Evolutionary conservation across 192 early-diverging fungal species (phyloP), one percentile per base, ranked within the genome.

Genomic region (Rhizophagus prolifer): DNA sequence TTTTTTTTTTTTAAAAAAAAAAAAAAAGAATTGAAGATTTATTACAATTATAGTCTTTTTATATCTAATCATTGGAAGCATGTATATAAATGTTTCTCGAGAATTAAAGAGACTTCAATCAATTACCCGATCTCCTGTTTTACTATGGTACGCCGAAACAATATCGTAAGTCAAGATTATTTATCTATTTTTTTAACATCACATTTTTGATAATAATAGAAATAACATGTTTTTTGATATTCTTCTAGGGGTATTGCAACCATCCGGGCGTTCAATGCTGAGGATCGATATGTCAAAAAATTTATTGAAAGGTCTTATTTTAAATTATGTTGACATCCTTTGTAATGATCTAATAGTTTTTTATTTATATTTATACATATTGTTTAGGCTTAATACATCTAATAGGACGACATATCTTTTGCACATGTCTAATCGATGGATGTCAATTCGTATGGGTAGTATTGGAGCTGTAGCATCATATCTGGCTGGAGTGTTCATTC

Each of bases 71-170:
- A 66, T 59, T 26, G 63, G 50, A 70, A 47, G 25, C 10, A 71
- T 34, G 41, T 66, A 69, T 12, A 65, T 78, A 58, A 74, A 75
- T 38, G 58, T 79, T 8, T 81, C 81, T 16, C 89, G 97, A 44
- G 96, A 97, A 80, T 84, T 98, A 69, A 97, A 98, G 87, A 90
- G 96, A 28, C 77, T 96, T 47, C 93, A 95, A 65, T 92, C 92
- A 23, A 74, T 84, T 60, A 76, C 75, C 5, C 62, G 75, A 38
- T n/a, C 75, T 23, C 28, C 81, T 2, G 23, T 79, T 3, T 46
- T 88, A 26, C 80, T 80, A 79, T 94, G 82, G 89, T 81, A 47
- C 46, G n/a, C 80, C 64, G 78, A 38, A 75, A 82, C 76, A 34
- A 74, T 58, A 50, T 64, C 46, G 81, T 85, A 50, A 81, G 83